phyloP scores from a whole-genome alignment of 257 asterid genomes.

The Avicennia marina region DNA sequence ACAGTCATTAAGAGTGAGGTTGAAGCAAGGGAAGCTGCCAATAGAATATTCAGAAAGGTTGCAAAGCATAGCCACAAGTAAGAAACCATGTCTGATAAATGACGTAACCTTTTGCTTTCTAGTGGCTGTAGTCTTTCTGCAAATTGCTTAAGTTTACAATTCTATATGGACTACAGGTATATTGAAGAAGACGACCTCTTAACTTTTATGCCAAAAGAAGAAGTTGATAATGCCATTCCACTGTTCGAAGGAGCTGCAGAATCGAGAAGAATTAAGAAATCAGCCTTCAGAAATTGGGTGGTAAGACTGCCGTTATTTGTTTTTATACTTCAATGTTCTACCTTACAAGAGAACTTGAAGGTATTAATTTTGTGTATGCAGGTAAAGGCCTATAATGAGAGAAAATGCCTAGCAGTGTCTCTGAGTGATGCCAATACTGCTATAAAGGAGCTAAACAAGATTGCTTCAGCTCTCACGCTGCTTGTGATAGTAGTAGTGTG shows the following conservation, averaged over 20 bases:
- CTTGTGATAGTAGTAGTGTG: slow-evolving; percentile 42
- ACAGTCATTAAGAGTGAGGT: slow-evolving; percentile 53
- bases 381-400: slow-evolving; percentile 51
- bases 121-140: neutral
- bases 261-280: slow-evolving; percentile 45
- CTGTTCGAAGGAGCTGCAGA: slow-evolving; percentile 63
- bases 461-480: slow-evolving; percentile 37
- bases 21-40: slow-evolving; percentile 57
- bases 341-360: too few relatives aligned
- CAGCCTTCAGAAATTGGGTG: slow-evolving; percentile 69
- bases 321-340: neutral
- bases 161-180: slow-evolving; percentile 27
- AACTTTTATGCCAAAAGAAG: slow-evolving; percentile 50
- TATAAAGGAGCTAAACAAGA: slow-evolving; percentile 53
- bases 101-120: neutral
- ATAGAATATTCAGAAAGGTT: slow-evolving; percentile 47
- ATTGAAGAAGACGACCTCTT: slow-evolving; percentile 65
- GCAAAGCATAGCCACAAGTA: slow-evolving; percentile 55
- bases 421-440: slow-evolving; percentile 59
- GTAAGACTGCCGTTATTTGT: slow-evolving; percentile 26
- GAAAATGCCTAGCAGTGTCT: slow-evolving; percentile 54
- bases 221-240: slow-evolving; percentile 52
- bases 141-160: neutral
- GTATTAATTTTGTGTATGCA: neutral
- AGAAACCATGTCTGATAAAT: slow-evolving; percentile 18